Base-by-base conservation (phyloP, 1,284 basidiomycete genomes). In the Austroboletus novae-zelandiae region DNA sequence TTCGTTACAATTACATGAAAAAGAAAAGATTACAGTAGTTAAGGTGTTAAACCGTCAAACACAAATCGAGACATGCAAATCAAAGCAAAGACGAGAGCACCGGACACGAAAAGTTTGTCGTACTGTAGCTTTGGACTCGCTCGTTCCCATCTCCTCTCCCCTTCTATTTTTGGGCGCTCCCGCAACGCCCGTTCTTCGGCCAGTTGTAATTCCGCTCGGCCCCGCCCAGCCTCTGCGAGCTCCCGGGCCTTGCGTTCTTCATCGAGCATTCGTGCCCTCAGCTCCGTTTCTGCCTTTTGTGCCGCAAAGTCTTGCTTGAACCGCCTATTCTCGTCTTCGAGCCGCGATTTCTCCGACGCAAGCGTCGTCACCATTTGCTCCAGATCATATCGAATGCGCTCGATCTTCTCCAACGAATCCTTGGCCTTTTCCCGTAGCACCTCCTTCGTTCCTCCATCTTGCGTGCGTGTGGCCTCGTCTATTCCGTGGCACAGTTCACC, bases 381-480 rank as follows among this genome's bases (percentile, higher is more conserved):
- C 14, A 70, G 48, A 40, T 71, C 62, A 30, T 23, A 53, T 43
- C 60, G 63, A 40, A 65, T 57, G 36, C 66, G 66, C 11, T 54
- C 56, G 37, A 69, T 64, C 47, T 73, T 67, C 32, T 58, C 51
- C 34, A 65, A 61, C 50, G 68, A 62, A 44, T 56, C 70, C 51
- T 66, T 65, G 14, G 64, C 64, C 57, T 74, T 72, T 0, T 61
- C 58, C 45, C 74, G 71, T 48, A 74, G 62, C 51, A 73, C 71
- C 42, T 41, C 44, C 32, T 55, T 61, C 14, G 68, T 67, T 51
- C 74, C 69, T 41, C 74, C 71, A 52, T 74, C 71, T 54, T 71
- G 71, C 47, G 60, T 60, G 14, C 52, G 61, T 54, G 71, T 66
- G 1, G 72, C 71, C 42, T 52, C 55, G 54, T 65, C 59, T 65